These are phyloP conservation scores for Macaranga tanarius DNA, from an alignment of 441 rosid species.

Conservation along the genomic window DNA sequence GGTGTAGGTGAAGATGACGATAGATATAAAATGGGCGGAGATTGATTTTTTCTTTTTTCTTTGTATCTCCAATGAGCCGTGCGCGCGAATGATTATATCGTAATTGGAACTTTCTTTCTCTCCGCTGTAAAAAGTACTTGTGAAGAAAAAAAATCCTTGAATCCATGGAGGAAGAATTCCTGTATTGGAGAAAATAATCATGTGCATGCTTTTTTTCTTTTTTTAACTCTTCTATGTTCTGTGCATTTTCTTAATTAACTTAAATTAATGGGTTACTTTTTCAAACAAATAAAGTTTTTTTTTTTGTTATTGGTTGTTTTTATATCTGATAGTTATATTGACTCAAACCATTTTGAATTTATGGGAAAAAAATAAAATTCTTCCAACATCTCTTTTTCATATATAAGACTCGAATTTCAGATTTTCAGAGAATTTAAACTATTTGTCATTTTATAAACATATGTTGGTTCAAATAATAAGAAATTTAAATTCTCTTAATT, in stretches of 20 bases:
- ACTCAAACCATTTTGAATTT: too few species aligned
- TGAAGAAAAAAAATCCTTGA: constrained; percentile 6
- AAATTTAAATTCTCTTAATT: too few species aligned
- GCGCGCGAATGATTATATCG: constrained; percentile 48
- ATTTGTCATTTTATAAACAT: too few species aligned
- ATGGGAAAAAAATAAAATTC: too few species aligned
- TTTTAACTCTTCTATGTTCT: not conserved
- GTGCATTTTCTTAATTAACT: constrained; percentile 2
- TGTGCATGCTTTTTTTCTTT: constrained; percentile 17
- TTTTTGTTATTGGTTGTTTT: too few species aligned
- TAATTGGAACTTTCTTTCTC: constrained; percentile 26
- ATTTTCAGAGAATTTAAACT: too few species aligned
- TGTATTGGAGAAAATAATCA: constrained; percentile 28
- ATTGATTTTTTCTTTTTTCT: not conserved
- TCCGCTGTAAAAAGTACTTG: constrained; percentile 25
- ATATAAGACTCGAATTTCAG: too few species aligned
- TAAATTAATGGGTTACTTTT: not conserved
- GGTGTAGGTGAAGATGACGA: constrained; percentile 33
- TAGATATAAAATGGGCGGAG: not conserved
- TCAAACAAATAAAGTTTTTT: too few species aligned
- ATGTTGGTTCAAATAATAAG: too few species aligned
- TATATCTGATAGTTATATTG: too few species aligned
- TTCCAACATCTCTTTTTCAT: too few species aligned
- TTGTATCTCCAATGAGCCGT: constrained; percentile 20
- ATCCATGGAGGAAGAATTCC: constrained; percentile 23